Base-by-base conservation (phyloP, 148 eudicot genomes). In the Chenopodium formosanum region DNA sequence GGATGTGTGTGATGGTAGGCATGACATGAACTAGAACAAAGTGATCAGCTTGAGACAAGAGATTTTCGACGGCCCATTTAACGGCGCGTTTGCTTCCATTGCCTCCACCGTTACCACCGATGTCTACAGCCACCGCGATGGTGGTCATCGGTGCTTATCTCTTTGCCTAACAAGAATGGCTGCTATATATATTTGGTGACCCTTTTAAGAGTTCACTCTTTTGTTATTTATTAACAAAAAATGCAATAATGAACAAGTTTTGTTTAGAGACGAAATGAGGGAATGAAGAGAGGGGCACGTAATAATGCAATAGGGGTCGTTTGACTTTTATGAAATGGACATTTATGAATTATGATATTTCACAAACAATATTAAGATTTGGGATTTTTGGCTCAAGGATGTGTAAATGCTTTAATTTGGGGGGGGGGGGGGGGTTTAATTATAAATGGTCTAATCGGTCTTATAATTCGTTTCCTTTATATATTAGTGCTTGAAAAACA, bases 71-170 rank as follows among this genome's bases (percentile, higher is more conserved):
- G 52, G 97, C 95, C 97, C 98, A 92, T 70, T 70, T 80, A 9
- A 92, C 92, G 22, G 97, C 97, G 52, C 95, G 88, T 70, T 82
- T 88, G 82, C 94, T 94, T 5, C 97, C 98, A 19, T 84, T 92
- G 0, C 97, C 98, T 2, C 87, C 78, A 1, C 75, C 78, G 14
- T 77, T 73, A 0, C 93, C 79, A 9, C 86, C 87, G 8, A 86
- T 82, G 72, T 86, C 86, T 22, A 92, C 94, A 2, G 97, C 98
- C 89, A 92, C 97, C 65, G 91, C 98, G 72, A 90, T 91, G 69
- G 88, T 82, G 75, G 83, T 81, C 84, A 79, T 75, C 80, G 81
- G 77, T 19, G 69, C n/a, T 58, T 6, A 40, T 40, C 44, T 40
- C 44, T 40, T 40, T 5, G 63, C 19, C 16, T 58, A 19, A 3